Evolutionary conservation across 2,329 filamentous ascomycete species (phyloP).

Genomic region (Scortechinia acanthostroma): DNA sequence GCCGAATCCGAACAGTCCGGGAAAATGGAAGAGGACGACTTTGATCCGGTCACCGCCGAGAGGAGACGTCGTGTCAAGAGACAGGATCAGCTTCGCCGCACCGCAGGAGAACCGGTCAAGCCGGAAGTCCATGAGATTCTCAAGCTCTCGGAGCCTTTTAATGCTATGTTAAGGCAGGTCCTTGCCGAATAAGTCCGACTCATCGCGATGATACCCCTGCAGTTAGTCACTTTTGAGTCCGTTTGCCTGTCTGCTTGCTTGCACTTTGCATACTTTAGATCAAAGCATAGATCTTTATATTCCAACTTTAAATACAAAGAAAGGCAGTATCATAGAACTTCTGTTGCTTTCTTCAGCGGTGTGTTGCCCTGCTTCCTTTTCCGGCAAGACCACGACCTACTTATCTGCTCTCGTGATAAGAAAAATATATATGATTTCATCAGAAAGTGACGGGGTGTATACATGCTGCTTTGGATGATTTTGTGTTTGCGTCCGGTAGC

Average conservation of each 20-base stretch:
- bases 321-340: no score
- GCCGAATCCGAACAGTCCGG: constrained; percentile 68
- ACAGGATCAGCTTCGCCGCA: constrained; percentile 73
- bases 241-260: not conserved
- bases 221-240: not conserved
- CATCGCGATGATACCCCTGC: not conserved
- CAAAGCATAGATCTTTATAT: no score
- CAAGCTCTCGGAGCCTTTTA: constrained; percentile 73
- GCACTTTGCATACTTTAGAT: not conserved
- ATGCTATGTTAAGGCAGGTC: constrained; percentile 74
- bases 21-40: constrained; percentile 18
- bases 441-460: no score
- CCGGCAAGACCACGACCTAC: no score
- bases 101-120: constrained; percentile 78
- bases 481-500: no score
- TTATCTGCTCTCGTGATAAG: no score
- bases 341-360: no score
- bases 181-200: constrained; percentile 67
- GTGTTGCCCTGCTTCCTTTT: no score
- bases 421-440: no score
- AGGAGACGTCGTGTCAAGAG: constrained; percentile 68
- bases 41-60: constrained; percentile 77
- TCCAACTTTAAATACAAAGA: no score
- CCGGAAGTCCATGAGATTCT: constrained; percentile 72
- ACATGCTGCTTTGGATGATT: no score